Evolutionary conservation across 2,329 filamentous ascomycete genomes (phyloP), one percentile per base, ranked within the genome.

Genomic region (Beauveria rudraprayagi): DNA sequence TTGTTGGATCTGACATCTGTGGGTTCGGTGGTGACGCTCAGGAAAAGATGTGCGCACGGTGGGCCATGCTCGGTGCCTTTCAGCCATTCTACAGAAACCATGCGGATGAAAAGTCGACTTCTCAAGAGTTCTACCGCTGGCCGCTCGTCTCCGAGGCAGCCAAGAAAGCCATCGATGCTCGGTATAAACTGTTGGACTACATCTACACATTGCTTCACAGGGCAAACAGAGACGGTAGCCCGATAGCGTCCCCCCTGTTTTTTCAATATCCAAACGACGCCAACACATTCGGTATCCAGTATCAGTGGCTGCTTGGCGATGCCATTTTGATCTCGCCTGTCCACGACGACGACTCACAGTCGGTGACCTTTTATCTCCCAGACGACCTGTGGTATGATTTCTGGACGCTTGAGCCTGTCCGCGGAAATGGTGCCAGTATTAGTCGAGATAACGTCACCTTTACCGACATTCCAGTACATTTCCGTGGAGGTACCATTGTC

Each of bases 171-270:
- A 89, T 91, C 66, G 80, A 81, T 40, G 83, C 84, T 48, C 80
- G 89, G 22, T 91, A 91, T 74, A 79, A 80, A 44, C 76, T 91
- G 11, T 77, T 92, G 16, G 88, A 91, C 68, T 91, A 91, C 73
- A 78, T 89, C 63, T 91, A 91, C 77, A 91, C 88, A 1, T 82
- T 83, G 0, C 76, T 90, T 64, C 77, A 87, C 69, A 72, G 75
- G 60, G 81, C 89, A 70, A 80, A 77, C 37, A 66, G 76, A 28
- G 79, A 78, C 16, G 89, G 89, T 30, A 80, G 78, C 2, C 87
- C 89, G 0, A 75, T 85, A 65, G 76, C 90, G 58, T 85, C 84
- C 68, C 88, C 89, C 0, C 71, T 90, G 61, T 90, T 88, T 74
- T 91, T 85, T 73, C 68, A 83, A 22, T 91, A 90, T 68, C 88